Conservation (phyloP, 1,284 basidiomycete species). For the Pyrrhoderma noxium region DNA sequence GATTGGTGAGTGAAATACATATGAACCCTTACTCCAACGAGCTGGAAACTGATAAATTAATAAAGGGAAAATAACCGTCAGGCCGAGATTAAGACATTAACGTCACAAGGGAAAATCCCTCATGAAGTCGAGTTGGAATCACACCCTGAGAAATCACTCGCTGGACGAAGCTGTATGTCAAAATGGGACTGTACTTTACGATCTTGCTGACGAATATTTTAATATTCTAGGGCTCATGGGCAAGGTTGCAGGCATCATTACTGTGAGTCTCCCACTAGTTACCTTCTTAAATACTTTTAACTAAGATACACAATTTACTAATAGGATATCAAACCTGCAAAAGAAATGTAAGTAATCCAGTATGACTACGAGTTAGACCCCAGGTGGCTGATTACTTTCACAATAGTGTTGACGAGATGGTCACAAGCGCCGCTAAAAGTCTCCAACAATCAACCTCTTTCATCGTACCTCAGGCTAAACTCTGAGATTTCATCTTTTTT, state of each 20-base stretch:
- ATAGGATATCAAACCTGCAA: slow-evolving; percentile 72
- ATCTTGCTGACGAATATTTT: not conserved
- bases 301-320: slow-evolving; percentile 5
- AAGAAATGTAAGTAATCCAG: slow-evolving; percentile 54
- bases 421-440: slow-evolving; percentile 45
- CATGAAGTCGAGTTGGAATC: slow-evolving; percentile 65
- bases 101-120: slow-evolving; percentile 65
- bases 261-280: slow-evolving; percentile 40
- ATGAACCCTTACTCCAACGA: not conserved
- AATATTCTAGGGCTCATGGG: slow-evolving; percentile 69
- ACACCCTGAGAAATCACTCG: slow-evolving; percentile 60
- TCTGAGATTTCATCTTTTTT: slow-evolving; percentile 25
- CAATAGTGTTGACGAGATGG: slow-evolving; percentile 63
- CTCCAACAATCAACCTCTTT: slow-evolving; percentile 32
- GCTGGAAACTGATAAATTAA: not conserved
- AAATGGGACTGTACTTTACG: too few relatives aligned
- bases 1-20: slow-evolving; percentile 42
- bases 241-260: slow-evolving; percentile 73
- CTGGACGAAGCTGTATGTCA: slow-evolving; percentile 49
- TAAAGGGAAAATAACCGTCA: slow-evolving; percentile 55
- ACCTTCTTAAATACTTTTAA: not conserved
- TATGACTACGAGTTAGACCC: not conserved
- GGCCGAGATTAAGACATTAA: slow-evolving; percentile 52
- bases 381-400: slow-evolving; percentile 19
- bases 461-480: slow-evolving; percentile 35